Conservation (phyloP, 2,329 filamentous ascomycete genomes). For the Chaetothyriales sp. region DNA sequence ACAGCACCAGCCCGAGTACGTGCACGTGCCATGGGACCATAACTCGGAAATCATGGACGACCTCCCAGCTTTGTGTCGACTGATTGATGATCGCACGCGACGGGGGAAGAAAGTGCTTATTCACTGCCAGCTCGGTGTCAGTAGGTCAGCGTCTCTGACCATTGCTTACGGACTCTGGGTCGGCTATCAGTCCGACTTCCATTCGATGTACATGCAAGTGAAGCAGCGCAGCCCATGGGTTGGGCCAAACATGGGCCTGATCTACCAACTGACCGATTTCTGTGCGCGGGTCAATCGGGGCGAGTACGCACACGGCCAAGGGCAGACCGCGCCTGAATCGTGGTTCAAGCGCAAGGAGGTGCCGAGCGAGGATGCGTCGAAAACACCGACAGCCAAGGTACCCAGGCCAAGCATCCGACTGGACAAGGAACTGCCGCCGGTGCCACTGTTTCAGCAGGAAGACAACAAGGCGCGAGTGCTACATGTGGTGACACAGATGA, state of each 20-base stretch:
- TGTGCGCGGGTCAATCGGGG: slow-evolving; percentile 27
- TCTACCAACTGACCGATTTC: slow-evolving; percentile 53
- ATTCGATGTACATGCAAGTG: slow-evolving; percentile 49
- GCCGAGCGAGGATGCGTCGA: background rate
- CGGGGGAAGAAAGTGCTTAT: slow-evolving; percentile 46
- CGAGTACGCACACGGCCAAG: slow-evolving; percentile 13
- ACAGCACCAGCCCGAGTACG: slow-evolving; percentile 39
- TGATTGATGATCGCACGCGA: slow-evolving; percentile 45
- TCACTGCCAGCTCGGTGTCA: slow-evolving; percentile 51
- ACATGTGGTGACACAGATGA: background rate
- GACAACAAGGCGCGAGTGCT: background rate
- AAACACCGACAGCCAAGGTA: slow-evolving; percentile 1
- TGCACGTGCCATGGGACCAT: slow-evolving; percentile 52
- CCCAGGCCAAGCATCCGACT: background rate
- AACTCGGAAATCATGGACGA: slow-evolving; percentile 54
- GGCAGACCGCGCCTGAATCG: slow-evolving; percentile 4
- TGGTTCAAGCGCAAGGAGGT: slow-evolving; percentile 9
- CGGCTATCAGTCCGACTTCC: slow-evolving; percentile 45
- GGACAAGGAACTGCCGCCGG: slow-evolving; percentile 15
- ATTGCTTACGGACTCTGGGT: slow-evolving; percentile 53
- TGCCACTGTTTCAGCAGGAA: slow-evolving; percentile 13
- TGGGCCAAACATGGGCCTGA: slow-evolving; percentile 53
- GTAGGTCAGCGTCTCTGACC: slow-evolving; percentile 49
- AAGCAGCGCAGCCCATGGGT: slow-evolving; percentile 53
- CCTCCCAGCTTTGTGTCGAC: slow-evolving; percentile 41